These are phyloP conservation scores for Crithidia expoeki DNA, from an alignment of 208 protist species.

Conservation along the genomic window DNA sequence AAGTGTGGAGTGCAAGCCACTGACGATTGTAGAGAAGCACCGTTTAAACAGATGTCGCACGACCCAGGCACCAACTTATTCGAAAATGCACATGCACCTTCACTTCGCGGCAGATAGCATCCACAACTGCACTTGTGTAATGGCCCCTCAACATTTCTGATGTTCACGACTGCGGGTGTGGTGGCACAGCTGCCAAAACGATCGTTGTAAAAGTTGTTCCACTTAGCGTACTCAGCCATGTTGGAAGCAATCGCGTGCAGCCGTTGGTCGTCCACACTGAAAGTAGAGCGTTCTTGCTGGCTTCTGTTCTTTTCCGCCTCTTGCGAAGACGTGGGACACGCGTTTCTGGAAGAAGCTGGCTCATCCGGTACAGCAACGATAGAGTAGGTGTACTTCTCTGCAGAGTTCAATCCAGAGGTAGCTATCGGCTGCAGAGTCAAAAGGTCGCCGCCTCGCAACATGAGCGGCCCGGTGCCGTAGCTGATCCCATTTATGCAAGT, in stretches of 20 bases:
- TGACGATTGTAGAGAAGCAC: not conserved
- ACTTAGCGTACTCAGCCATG: constrained; percentile 33
- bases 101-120: not conserved
- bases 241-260: constrained; percentile 7
- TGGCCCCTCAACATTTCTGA: too few species aligned
- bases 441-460: constrained; percentile 28
- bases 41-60: not conserved
- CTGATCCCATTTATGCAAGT: constrained; percentile 31
- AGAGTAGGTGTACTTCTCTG: constrained; percentile 14
- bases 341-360: not conserved
- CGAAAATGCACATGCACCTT: not conserved
- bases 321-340: not conserved
- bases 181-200: constrained; percentile 19
- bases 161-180: not conserved
- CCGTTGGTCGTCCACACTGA: constrained; percentile 7
- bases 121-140: constrained; percentile 21
- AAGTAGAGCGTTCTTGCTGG: not conserved
- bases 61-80: not conserved
- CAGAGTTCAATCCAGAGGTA: not conserved
- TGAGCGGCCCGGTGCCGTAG: constrained; percentile 34
- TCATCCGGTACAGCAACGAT: constrained; percentile 4
- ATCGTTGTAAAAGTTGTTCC: constrained; percentile 37
- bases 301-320: not conserved
- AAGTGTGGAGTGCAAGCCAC: not conserved
- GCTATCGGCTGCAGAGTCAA: constrained; percentile 18